Percentiles rank a stretch among this genome's conserved stretches.
These are phyloP conservation scores for Quercus bicolor DNA, from an alignment of 306 rosid species.

Conservation along the genomic window DNA sequence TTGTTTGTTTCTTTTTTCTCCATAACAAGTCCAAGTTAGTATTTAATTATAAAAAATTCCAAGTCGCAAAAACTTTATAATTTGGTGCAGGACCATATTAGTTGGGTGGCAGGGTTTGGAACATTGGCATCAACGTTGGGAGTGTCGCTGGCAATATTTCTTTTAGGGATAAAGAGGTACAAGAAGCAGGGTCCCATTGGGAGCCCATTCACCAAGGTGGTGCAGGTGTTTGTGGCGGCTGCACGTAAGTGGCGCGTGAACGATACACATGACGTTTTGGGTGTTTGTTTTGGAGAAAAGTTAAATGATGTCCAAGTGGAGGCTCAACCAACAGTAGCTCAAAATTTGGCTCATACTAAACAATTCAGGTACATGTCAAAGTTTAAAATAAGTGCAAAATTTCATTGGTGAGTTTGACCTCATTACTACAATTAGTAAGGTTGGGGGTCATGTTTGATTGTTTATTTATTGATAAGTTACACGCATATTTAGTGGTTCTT, in stretches of 20 bases:
- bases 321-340: not conserved
- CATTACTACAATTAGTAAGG: too few species aligned
- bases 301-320: not conserved
- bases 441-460: too few species aligned
- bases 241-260: slow-evolving; percentile 27
- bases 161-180: slow-evolving; percentile 18
- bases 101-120: slow-evolving; percentile 27
- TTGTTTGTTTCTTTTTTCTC: too few species aligned
- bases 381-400: not conserved
- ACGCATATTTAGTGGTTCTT: too few species aligned
- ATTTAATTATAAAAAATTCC: too few species aligned
- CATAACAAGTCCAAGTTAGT: too few species aligned
- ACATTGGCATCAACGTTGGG: slow-evolving; percentile 3
- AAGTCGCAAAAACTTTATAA: too few species aligned
- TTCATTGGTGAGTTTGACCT: too few species aligned
- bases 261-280: not conserved
- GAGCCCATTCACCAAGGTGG: slow-evolving; percentile 22
- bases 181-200: slow-evolving; percentile 15
- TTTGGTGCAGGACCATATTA: slow-evolving; percentile 16
- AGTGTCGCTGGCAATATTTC: slow-evolving; percentile 4
- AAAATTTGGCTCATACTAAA: not conserved
- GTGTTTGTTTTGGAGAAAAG: not conserved
- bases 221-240: slow-evolving; percentile 23
- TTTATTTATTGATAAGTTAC: too few species aligned
- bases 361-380: not conserved